Conservation (phyloP, 495 filamentous ascomycete genomes). For the Aspergillus incahuasiensis region DNA sequence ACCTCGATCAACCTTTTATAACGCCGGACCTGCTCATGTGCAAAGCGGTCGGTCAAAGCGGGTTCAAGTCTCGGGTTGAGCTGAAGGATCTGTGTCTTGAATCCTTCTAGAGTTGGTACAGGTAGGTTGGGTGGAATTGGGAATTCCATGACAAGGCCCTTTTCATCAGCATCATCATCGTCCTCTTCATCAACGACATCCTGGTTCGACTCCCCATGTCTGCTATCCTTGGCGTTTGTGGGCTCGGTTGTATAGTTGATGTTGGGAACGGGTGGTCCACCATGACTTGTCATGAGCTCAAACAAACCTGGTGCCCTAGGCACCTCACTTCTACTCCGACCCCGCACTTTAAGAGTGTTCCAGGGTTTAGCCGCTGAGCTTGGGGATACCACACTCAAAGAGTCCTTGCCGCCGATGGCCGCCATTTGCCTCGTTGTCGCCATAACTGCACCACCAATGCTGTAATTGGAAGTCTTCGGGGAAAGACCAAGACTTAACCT, state of each 20-base stretch:
- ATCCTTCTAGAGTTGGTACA: constrained; percentile 70
- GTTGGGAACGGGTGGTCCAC: constrained; percentile 44
- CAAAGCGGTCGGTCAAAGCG: constrained; percentile 77
- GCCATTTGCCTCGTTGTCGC: constrained; percentile 59
- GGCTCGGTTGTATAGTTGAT: constrained; percentile 33
- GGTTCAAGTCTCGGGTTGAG: constrained; percentile 65
- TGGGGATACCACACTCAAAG: constrained; percentile 40
- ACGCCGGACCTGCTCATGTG: constrained; percentile 69
- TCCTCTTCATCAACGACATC: constrained; percentile 37
- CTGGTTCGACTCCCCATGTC: constrained; percentile 1
- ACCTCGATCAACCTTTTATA: constrained; percentile 74
- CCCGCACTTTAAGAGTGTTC: constrained; percentile 52
- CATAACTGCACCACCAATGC: constrained; percentile 53
- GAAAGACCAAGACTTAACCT: constrained; percentile 56
- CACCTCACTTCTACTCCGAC: constrained; percentile 73
- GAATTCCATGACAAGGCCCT: constrained; percentile 48
- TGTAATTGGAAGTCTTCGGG: constrained; percentile 56
- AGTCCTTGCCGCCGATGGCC: constrained; percentile 58
- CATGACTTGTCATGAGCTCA: constrained; percentile 45
- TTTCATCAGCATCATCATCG: constrained; percentile 39
- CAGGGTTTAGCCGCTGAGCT: constrained; percentile 51
- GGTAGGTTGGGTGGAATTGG: constrained; percentile 45
- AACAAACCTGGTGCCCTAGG: constrained; percentile 43
- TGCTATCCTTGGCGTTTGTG: constrained; percentile 8
- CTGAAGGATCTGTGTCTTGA: constrained; percentile 67